Evolutionary conservation across 352 stramenopile genomes (phyloP), one percentile per base, ranked within the genome.

Genomic region (Pythium aquatile): DNA sequence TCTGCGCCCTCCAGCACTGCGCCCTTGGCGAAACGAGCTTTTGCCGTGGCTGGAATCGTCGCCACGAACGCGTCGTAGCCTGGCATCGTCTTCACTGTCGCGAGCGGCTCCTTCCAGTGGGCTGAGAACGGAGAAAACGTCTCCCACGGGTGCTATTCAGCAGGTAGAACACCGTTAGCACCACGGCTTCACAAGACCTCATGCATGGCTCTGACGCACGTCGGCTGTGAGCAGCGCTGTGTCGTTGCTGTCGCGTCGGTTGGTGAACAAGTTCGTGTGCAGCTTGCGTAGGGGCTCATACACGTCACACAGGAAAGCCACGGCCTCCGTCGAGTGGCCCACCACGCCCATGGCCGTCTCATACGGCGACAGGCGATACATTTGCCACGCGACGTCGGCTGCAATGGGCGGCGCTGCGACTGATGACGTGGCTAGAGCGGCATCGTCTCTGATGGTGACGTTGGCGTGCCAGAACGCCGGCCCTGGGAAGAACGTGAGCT

Each of bases 351-450:
- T 70, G 33, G 74, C 72, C 0, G 79, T 88, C 48, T 95, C 87
- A 49, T 89, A 88, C 32, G 87, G 87, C 8, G 85, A 79, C n/a
- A 95, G 65, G 7, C 79, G 78, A 63, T 92, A 95, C 54, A 95
- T 89, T 57, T 93, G 78, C 79, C 83, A 90, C n/a, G 73, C 87
- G 9, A 92, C 78, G 49, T 95, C 83, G 6, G 80, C 82, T 28
- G 79, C 85, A 47, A 94, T 78, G 2, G 87, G 87, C 33, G 87
- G 83, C 14, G 85, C 83, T 9, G 87, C 72, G 42, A 95, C 71
- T 5, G 74, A 87, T 1, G 86, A 90, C 5, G 73, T 85, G 20
- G 75, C 69, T 1, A 81, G 29, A 1, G 35, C 17, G 13, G 28
- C n/a, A 26, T 20, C 11, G 39, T n/a, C 52, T 20, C 55, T 20